Percentiles rank a stretch among this genome's conserved stretches.
Conservation (phyloP, 768 basidiomycete species). For the Kwoniella botswanensis region DNA sequence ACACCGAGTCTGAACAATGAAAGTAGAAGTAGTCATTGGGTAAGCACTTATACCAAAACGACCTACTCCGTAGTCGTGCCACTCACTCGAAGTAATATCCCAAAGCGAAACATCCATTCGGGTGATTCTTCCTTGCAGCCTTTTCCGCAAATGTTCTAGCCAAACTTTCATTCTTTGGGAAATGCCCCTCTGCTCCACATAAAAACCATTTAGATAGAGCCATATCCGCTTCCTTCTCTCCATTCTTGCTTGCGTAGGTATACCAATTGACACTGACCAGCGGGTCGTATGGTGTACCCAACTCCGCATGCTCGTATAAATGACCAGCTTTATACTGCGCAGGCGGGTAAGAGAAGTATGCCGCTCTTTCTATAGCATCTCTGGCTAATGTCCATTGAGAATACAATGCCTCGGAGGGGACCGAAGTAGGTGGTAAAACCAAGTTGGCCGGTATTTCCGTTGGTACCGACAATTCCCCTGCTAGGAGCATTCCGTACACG, state of each 20-base stretch:
- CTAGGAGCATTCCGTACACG: slow-evolving; percentile 72
- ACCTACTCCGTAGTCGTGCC: too few relatives aligned
- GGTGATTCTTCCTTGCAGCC: slow-evolving; percentile 67
- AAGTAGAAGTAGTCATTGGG: too few relatives aligned
- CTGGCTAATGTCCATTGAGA: slow-evolving; percentile 69
- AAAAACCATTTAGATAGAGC: slow-evolving; percentile 97
- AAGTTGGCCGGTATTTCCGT: slow-evolving; percentile 64
- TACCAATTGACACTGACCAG: slow-evolving; percentile 91
- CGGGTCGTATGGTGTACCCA: slow-evolving; percentile 85
- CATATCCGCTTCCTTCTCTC: slow-evolving; percentile 94
- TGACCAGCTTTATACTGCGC: slow-evolving; percentile 90
- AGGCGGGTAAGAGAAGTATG: slow-evolving; percentile 80
- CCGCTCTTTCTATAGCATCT: slow-evolving; percentile 78
- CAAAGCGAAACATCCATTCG: slow-evolving; percentile 90
- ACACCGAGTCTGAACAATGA: slow-evolving; percentile 82
- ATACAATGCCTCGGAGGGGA: slow-evolving; percentile 37
- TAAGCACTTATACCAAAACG: neutral
- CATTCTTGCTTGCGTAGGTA: slow-evolving; percentile 69
- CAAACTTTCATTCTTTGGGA: slow-evolving; percentile 84
- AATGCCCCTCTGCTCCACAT: slow-evolving; percentile 74
- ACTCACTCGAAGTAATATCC: slow-evolving; percentile 82
- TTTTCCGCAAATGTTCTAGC: slow-evolving; percentile 91
- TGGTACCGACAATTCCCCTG: slow-evolving; percentile 75
- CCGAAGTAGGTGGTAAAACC: slow-evolving; percentile 63
- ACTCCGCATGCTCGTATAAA: slow-evolving; percentile 85